phyloP scores from a whole-genome alignment of 2,329 filamentous ascomycete genomes.

The Epichloe baconii region DNA sequence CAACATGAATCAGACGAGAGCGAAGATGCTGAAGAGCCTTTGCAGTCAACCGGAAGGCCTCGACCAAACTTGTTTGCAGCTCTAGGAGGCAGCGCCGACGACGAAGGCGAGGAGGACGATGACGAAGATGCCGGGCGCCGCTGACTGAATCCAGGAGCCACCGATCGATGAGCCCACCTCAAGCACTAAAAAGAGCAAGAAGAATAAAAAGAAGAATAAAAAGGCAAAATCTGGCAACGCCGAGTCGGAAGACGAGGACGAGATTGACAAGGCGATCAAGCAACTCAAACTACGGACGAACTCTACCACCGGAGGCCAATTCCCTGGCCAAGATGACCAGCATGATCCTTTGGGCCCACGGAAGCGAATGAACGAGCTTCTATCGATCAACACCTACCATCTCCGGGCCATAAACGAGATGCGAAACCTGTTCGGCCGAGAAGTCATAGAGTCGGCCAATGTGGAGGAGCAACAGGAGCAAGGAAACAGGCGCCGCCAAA shows the following conservation, averaged over 20 bases:
- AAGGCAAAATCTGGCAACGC: constrained; percentile 20
- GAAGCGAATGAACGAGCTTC: constrained; percentile 24
- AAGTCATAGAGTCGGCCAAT: constrained; percentile 41
- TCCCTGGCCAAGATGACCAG: constrained; percentile 5
- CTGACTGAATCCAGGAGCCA: constrained; percentile 11
- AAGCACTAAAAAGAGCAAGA: constrained; percentile 19
- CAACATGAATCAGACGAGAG: constrained; percentile 14
- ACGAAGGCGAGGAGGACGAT: constrained; percentile 21
- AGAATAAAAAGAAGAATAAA: constrained; percentile 21
- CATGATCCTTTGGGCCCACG: constrained; percentile 5
- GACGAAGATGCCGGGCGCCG: constrained; percentile 18
- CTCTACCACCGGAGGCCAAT: neutral
- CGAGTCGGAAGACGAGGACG: constrained; percentile 27
- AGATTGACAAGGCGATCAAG: constrained; percentile 42
- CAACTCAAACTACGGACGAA: constrained; percentile 22
- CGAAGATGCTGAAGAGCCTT: constrained; percentile 19
- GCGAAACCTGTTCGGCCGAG: constrained; percentile 47
- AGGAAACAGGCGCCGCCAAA: constrained; percentile 19
- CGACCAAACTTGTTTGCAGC: constrained; percentile 39
- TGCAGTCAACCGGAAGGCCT: constrained; percentile 20
- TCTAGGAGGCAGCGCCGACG: constrained; percentile 30
- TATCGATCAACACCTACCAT: constrained; percentile 49
- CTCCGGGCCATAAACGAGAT: constrained; percentile 88
- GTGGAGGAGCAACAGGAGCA: constrained; percentile 34
- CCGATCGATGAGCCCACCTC: constrained; percentile 12